phyloP scores from a whole-genome alignment of 2,329 filamentous ascomycete genomes.

The Sclerotiophoma versabilis region DNA sequence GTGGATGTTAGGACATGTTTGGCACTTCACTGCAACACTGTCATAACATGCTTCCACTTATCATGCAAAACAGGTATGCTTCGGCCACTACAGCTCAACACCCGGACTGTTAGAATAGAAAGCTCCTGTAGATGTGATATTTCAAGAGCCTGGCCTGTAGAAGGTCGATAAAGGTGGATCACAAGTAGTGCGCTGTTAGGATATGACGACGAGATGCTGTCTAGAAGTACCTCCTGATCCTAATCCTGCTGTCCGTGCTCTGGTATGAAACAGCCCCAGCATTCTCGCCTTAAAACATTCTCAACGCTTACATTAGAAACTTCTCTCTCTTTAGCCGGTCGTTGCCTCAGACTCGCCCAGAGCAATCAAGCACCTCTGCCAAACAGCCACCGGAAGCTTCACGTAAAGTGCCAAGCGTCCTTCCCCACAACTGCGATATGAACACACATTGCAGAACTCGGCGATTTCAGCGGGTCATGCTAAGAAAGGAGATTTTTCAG shows the following conservation, averaged over 20 bases:
- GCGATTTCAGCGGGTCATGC: neutral
- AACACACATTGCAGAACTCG: neutral
- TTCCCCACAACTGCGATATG: conserved; percentile 5
- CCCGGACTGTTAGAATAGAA: no score
- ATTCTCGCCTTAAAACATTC: neutral
- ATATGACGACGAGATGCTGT: no score
- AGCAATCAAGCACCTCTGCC: conserved; percentile 13
- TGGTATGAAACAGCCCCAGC: conserved; percentile 3
- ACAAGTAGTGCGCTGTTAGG: no score
- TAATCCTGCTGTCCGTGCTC: neutral
- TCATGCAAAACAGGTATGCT: neutral
- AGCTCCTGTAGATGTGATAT: no score
- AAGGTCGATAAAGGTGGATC: no score
- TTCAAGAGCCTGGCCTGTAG: no score
- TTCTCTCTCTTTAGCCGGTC: conserved; percentile 10
- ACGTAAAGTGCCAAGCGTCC: conserved; percentile 22
- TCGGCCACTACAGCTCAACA: no score
- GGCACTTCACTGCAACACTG: neutral
- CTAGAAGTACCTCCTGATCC: no score
- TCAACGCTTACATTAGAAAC: neutral
- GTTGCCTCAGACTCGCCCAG: neutral
- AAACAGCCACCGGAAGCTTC: conserved; percentile 28
- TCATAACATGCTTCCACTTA: neutral
- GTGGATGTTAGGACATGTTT: neutral
- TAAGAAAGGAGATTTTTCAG: neutral